Evolutionary conservation across 345 rosid species (phyloP).

Genomic region (Citrus australasica): DNA sequence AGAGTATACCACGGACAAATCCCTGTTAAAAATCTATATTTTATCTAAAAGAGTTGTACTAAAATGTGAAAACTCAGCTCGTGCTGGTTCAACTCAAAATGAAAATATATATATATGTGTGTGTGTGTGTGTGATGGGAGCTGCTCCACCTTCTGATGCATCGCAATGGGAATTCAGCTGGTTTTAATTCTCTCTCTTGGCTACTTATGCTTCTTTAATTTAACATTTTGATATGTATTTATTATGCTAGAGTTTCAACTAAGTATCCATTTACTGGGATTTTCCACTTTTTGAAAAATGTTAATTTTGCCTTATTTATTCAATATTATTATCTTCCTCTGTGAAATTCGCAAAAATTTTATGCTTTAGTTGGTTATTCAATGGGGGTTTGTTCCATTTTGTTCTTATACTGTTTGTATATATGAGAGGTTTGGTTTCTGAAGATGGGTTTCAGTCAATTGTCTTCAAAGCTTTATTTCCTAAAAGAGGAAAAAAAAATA

Average conservation of each 20-base stretch:
- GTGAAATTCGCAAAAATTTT: neutral
- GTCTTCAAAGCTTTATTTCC: neutral
- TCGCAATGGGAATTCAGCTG: slow-evolving; percentile 57
- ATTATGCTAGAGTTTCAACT: neutral
- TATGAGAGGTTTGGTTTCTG: neutral
- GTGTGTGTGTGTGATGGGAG: neutral
- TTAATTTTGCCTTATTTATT: neutral
- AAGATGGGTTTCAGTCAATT: neutral
- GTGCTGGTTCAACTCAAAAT: too few relatives aligned
- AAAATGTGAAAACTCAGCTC: too few relatives aligned
- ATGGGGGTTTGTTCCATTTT: neutral
- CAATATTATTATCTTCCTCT: neutral
- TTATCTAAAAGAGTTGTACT: too few relatives aligned
- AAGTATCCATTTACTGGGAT: neutral
- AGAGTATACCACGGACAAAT: too few relatives aligned
- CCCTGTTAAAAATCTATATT: too few relatives aligned
- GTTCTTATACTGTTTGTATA: neutral
- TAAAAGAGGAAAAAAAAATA: too few relatives aligned
- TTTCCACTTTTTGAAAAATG: neutral
- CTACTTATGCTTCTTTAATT: neutral
- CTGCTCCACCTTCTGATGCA: neutral
- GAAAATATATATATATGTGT: too few relatives aligned
- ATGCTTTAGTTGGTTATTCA: neutral
- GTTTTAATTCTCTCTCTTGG: slow-evolving; percentile 20
- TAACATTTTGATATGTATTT: neutral